Percentiles rank a stretch among this genome's conserved stretches.
phyloP scores from a whole-genome alignment of 352 stramenopile species.

The Globisporangium cystogenes region DNA sequence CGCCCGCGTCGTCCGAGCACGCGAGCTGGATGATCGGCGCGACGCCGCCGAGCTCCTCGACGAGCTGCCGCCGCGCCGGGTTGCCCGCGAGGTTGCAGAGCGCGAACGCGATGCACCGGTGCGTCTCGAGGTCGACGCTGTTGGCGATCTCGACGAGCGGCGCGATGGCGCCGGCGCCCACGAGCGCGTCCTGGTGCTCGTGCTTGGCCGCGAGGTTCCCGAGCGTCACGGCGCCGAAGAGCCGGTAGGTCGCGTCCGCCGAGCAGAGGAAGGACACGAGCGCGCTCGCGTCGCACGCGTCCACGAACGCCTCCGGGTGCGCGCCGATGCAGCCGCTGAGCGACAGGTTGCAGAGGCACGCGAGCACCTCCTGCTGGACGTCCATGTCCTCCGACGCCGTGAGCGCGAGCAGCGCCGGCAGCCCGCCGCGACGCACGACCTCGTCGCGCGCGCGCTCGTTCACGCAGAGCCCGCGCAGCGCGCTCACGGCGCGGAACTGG shows the following conservation, averaged over 20 bases:
- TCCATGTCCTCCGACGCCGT: constrained; percentile 92
- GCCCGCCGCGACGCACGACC: constrained; percentile 84
- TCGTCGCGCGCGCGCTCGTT: constrained; percentile 80
- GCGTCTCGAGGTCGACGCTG: constrained; percentile 90
- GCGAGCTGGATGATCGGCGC: constrained; percentile 94
- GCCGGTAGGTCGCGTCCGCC: constrained; percentile 90
- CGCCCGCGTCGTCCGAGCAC: constrained; percentile 80
- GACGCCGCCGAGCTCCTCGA: constrained; percentile 92
- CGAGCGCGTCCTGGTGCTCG: constrained; percentile 73
- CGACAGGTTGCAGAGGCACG: constrained; percentile 96
- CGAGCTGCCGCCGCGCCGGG: constrained; percentile 69
- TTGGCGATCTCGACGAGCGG: constrained; percentile 93
- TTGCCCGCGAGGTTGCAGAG: constrained; percentile 95
- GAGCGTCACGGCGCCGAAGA: constrained; percentile 95
- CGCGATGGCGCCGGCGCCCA: constrained; percentile 83
- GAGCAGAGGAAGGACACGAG: constrained; percentile 95
- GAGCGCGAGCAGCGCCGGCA: constrained; percentile 87
- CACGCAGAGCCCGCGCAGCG: constrained; percentile 90
- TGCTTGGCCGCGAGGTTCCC: constrained; percentile 90
- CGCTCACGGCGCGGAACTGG: constrained; percentile 88
- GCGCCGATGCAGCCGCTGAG: constrained; percentile 93
- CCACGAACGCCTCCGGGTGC: constrained; percentile 85
- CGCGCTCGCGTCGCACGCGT: constrained; percentile 86
- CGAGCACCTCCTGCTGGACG: constrained; percentile 94
- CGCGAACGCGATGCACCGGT: constrained; percentile 95